Evolutionary conservation across 495 filamentous ascomycete genomes (phyloP), one percentile per base, ranked within the genome.

Genomic region (Aspergillus hancockii): DNA sequence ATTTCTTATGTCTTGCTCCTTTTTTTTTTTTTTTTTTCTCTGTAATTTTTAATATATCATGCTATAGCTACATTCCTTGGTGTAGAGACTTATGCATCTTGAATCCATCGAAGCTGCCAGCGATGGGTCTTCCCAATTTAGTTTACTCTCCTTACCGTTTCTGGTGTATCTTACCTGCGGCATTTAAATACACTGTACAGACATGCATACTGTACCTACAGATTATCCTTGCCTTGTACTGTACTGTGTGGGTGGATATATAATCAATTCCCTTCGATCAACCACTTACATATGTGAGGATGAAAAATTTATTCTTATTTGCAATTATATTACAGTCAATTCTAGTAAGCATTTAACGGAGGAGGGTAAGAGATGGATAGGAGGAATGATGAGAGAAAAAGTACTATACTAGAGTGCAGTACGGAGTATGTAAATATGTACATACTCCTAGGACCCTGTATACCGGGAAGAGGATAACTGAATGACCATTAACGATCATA

Each of bases 141-240:
- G 40, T n/a, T 43, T 43, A 43, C 40, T 21, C 40, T 43, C 40
- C 18, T 43, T 43, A 43, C 40, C 19, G 40, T 43, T 43, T 18
- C 40, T 19, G 40, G 16, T 43, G 40, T 43, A 43, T 43, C 40
- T 18, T 18, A 43, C 40, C 40, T 43, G 18, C 40, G 6, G 40
- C 14, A 43, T 19, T 10, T 12, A 10, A 40, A n/a, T n/a, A n/a
- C n/a, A n/a, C n/a, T n/a, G 36, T 40, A 40, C 16, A 40, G 3
- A 40, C 36, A n/a, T 12, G 16, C 36, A 12, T 40, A 28, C n/a
- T n/a, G n/a, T n/a, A n/a, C n/a, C n/a, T n/a, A n/a, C n/a, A n/a
- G n/a, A n/a, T n/a, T n/a, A n/a, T n/a, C n/a, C n/a, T n/a, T n/a
- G n/a, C n/a, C n/a, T n/a, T n/a, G 25, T 28, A 28, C 25, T 3